phyloP scores from a whole-genome alignment of 2,329 filamentous ascomycete species.

The Aureobasidium sp. region DNA sequence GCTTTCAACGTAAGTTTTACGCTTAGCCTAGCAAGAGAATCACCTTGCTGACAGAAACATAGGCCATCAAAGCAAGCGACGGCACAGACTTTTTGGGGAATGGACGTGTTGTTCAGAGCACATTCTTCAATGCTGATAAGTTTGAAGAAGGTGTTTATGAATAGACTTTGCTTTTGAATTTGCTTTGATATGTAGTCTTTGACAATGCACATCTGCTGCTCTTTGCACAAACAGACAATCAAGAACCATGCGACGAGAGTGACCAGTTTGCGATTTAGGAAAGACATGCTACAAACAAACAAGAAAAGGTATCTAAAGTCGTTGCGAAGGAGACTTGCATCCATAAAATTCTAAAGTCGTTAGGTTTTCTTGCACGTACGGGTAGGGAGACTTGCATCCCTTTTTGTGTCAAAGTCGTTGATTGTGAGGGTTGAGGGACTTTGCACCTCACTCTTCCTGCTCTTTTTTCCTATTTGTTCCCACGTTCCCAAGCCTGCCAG shows the following conservation, averaged over 20 bases:
- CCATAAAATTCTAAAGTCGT: neutral
- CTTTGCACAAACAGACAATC: neutral
- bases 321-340: conserved; percentile 1
- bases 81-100: conserved; percentile 86
- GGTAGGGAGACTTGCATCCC: neutral
- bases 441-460: neutral
- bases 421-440: neutral
- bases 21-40: too few species aligned
- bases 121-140: conserved; percentile 71
- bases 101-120: conserved; percentile 55
- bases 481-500: too few species aligned
- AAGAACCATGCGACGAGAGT: neutral
- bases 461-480: neutral
- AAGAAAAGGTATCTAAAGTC: neutral
- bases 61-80: conserved; percentile 85
- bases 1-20: conserved; percentile 62
- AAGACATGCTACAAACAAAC: neutral
- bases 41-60: conserved; percentile 11
- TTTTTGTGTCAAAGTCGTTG: neutral
- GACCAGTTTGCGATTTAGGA: neutral
- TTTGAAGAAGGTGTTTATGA: conserved; percentile 63
- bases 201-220: neutral
- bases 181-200: neutral
- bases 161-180: conserved; percentile 5
- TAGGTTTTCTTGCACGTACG: neutral